Percentiles rank a stretch among this genome's conserved stretches.
phyloP scores from a whole-genome alignment of 1,139 yeast species.

The Taphrina flavorubra region DNA sequence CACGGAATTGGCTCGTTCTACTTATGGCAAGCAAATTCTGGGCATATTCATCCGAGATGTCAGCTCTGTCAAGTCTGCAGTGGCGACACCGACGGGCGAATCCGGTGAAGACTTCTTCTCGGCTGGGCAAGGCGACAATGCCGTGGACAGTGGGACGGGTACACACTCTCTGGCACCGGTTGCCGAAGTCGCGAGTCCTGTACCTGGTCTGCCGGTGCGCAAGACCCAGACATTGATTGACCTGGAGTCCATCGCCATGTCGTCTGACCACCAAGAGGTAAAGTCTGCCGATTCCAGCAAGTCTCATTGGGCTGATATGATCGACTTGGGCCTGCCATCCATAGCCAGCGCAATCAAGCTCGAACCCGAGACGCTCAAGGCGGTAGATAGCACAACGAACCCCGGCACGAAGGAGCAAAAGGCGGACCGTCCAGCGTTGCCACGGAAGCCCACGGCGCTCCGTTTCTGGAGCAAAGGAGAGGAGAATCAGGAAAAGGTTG shows the following conservation, averaged over 20 bases:
- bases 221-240: slow-evolving; percentile 9
- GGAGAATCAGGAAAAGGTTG: neutral
- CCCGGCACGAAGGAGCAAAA: neutral
- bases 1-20: slow-evolving; percentile 63
- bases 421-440: slow-evolving; percentile 11
- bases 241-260: neutral
- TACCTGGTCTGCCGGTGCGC: slow-evolving; percentile 28
- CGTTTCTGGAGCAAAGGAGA: slow-evolving; percentile 28
- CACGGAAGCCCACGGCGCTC: slow-evolving; percentile 32
- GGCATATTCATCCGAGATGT: slow-evolving; percentile 86
- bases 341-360: slow-evolving; percentile 4
- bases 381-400: neutral
- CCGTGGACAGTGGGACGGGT: slow-evolving; percentile 15
- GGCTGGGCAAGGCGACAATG: slow-evolving; percentile 28
- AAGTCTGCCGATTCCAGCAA: slow-evolving; percentile 1
- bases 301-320: slow-evolving; percentile 20
- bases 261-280: neutral
- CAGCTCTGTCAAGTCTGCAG: slow-evolving; percentile 27
- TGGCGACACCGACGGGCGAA: slow-evolving; percentile 28
- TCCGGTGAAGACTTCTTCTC: slow-evolving; percentile 38
- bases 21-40: slow-evolving; percentile 65
- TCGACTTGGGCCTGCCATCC: neutral
- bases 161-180: neutral
- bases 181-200: slow-evolving; percentile 2
- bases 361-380: slow-evolving; percentile 8